These are phyloP conservation scores for Tetracladium marchalianum DNA, from an alignment of 495 filamentous ascomycete species.

Conservation along the genomic window DNA sequence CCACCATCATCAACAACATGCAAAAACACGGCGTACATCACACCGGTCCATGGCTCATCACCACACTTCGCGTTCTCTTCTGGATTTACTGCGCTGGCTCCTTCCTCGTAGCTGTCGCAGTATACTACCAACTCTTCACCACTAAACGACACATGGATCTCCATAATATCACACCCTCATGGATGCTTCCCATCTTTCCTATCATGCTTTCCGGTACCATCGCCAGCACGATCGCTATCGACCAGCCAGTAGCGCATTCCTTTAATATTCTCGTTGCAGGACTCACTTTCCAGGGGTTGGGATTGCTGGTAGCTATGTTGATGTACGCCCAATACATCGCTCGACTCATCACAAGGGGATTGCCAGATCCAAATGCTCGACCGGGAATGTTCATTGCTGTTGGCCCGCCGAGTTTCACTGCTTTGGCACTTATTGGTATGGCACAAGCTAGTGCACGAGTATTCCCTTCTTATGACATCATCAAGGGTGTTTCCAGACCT, in stretches of 20 bases:
- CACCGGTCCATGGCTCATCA: slow-evolving; percentile 25
- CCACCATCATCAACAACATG: slow-evolving; percentile 49
- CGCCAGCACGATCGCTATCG: slow-evolving; percentile 26
- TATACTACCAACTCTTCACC: slow-evolving; percentile 42
- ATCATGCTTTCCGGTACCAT: slow-evolving; percentile 43
- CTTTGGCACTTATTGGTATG: slow-evolving; percentile 55
- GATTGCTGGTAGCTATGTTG: slow-evolving; percentile 36
- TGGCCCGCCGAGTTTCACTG: slow-evolving; percentile 58
- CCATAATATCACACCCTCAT: slow-evolving; percentile 35
- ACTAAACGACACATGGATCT: slow-evolving; percentile 24
- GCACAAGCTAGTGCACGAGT: slow-evolving; percentile 27
- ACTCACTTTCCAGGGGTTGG: slow-evolving; percentile 41
- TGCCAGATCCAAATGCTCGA: slow-evolving; percentile 17
- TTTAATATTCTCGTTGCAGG: slow-evolving; percentile 41
- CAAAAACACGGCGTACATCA: slow-evolving; percentile 47
- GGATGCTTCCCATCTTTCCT: slow-evolving; percentile 47
- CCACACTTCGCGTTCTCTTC: slow-evolving; percentile 33
- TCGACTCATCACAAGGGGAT: slow-evolving; percentile 21
- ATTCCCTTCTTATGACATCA: slow-evolving; percentile 25
- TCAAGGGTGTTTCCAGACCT: slow-evolving; percentile 16
- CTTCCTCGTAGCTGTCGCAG: slow-evolving; percentile 32
- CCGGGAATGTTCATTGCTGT: slow-evolving; percentile 62
- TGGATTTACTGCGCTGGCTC: slow-evolving; percentile 40
- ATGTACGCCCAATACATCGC: slow-evolving; percentile 32
- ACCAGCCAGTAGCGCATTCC: slow-evolving; percentile 30